A percentile compares a stretch with the other conserved stretches of the same genome.
These are phyloP conservation scores for Venturia aucupariae DNA, from an alignment of 2,329 filamentous ascomycete species.

Conservation along the genomic window DNA sequence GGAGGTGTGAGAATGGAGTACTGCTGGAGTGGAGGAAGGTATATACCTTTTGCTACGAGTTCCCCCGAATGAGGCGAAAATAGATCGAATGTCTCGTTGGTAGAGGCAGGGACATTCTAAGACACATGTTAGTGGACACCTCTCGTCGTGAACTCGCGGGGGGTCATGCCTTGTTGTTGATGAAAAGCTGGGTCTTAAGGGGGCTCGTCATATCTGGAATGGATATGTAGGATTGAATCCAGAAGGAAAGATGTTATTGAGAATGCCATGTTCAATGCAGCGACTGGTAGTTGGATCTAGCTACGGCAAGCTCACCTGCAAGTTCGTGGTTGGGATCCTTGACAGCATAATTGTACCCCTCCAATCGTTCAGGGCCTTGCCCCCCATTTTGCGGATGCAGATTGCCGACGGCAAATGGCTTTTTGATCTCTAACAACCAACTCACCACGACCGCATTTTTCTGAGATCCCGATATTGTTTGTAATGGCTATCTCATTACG, in stretches of 20 bases:
- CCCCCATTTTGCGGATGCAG: not conserved
- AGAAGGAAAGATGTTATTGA: not conserved
- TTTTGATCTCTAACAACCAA: not conserved
- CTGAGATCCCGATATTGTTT: not conserved
- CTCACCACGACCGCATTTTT: not conserved
- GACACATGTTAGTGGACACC: not conserved
- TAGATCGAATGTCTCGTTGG: constrained; percentile 9
- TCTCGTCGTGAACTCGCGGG: not conserved
- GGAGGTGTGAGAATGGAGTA: not conserved
- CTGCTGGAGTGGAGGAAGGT: not conserved
- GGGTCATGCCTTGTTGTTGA: constrained; percentile 11
- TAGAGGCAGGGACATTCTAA: constrained; percentile 6
- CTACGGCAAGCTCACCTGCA: not conserved
- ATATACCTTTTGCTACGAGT: constrained; percentile 5
- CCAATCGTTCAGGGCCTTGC: not conserved
- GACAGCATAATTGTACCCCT: not conserved
- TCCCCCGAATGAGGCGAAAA: constrained; percentile 5
- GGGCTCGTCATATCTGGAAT: not conserved
- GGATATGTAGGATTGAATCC: too few species aligned
- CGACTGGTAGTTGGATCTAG: not conserved
- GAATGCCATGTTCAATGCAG: not conserved
- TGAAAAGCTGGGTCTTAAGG: constrained; percentile 6
- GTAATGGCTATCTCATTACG: not conserved
- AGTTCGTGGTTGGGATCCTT: not conserved
- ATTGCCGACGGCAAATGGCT: not conserved